Percentiles rank a stretch among this genome's conserved stretches.
Conservation (phyloP, 305 asterid genomes). For the Striga hermonthica region DNA sequence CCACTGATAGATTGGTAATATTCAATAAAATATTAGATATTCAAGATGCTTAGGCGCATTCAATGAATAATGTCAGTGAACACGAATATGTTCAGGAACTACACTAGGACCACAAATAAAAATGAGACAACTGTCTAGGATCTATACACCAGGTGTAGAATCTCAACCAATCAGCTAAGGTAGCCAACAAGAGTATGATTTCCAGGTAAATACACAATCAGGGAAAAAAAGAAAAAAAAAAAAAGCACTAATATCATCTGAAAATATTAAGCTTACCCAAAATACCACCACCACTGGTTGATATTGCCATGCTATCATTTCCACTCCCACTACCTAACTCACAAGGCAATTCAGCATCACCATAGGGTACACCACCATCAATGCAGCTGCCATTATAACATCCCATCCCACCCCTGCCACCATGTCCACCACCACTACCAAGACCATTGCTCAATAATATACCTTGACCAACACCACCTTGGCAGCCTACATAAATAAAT, state of each 20-base stretch:
- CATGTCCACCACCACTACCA: constrained; percentile 98
- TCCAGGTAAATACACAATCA: constrained; percentile 15
- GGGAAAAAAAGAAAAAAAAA: constrained; percentile 1
- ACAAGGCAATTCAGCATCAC: constrained; percentile 83
- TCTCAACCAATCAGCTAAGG: background rate
- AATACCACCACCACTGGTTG: constrained; percentile 93
- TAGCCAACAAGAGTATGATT: constrained; percentile 9
- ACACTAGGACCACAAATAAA: constrained; percentile 4
- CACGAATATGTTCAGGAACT: background rate
- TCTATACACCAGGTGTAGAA: background rate
- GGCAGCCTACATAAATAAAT: constrained; percentile 75
- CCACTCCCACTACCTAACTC: constrained; percentile 99
- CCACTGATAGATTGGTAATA: background rate
- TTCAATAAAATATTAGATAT: background rate
- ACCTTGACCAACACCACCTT: constrained; percentile 88
- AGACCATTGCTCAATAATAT: constrained; percentile 54
- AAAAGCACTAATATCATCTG: constrained; percentile 24
- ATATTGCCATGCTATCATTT: constrained; percentile 67
- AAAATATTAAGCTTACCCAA: constrained; percentile 56
- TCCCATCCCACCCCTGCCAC: constrained; percentile 93
- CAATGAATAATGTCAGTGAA: background rate
- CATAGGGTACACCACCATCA: constrained; percentile 83
- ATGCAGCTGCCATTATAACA: constrained; percentile 70
- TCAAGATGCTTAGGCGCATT: constrained; percentile 12
- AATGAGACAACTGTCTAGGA: background rate